Percentiles rank a stretch among this genome's conserved stretches.
Conservation (phyloP, 257 asterid genomes). For the Paraleonurus japonicus region DNA sequence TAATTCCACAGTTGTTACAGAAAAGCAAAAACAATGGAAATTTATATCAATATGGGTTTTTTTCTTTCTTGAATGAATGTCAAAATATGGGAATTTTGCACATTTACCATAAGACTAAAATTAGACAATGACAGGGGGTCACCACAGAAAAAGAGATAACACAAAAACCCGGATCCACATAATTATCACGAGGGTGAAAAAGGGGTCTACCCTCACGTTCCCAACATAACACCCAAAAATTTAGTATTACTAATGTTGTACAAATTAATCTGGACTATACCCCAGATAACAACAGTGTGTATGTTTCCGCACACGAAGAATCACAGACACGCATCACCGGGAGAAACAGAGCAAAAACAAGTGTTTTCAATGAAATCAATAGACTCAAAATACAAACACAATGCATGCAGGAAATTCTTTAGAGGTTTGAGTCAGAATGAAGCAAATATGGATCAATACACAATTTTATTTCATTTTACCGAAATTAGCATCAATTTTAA, state of each 20-base stretch:
- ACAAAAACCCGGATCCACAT: slow-evolving; percentile 49
- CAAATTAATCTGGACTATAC: slow-evolving; percentile 26
- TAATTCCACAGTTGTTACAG: slow-evolving; percentile 16
- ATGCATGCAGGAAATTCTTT: slow-evolving; percentile 36
- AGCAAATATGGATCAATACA: neutral
- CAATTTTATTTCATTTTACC: neutral
- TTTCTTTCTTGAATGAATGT: neutral
- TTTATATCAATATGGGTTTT: neutral
- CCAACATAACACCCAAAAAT: slow-evolving; percentile 12
- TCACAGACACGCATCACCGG: neutral
- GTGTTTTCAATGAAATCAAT: neutral
- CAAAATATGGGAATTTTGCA: slow-evolving; percentile 16
- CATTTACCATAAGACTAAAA: slow-evolving; percentile 21
- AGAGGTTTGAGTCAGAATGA: neutral
- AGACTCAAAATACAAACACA: slow-evolving; percentile 36
- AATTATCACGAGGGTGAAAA: slow-evolving; percentile 25
- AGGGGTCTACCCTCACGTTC: slow-evolving; percentile 43
- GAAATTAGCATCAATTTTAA: slow-evolving; percentile 12
- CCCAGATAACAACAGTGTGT: neutral
- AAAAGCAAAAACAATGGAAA: slow-evolving; percentile 20
- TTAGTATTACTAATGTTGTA: slow-evolving; percentile 14
- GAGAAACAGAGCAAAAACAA: neutral
- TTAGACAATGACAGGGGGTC: slow-evolving; percentile 26
- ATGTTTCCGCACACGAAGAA: neutral
- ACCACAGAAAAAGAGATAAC: slow-evolving; percentile 39